Evolutionary conservation across 768 basidiomycete species (phyloP).

Genomic region (Coprinopsis marcescibilis): DNA sequence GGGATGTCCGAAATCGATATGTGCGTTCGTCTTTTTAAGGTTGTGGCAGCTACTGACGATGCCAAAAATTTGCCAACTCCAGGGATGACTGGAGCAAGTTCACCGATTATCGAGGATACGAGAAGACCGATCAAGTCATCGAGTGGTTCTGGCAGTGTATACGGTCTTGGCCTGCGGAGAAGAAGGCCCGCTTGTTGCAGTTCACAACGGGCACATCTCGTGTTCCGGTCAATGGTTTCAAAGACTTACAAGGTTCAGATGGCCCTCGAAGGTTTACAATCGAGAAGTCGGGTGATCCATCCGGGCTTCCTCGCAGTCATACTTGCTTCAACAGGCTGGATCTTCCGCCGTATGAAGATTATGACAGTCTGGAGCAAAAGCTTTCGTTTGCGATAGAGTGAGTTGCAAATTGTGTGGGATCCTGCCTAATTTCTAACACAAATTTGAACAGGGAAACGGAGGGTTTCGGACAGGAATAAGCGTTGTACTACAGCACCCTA

Average conservation of each 20-base stretch:
- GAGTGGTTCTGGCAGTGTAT: constrained; percentile 97
- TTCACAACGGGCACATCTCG: constrained; percentile 87
- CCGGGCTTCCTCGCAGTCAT: constrained; percentile 82
- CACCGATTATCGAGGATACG: constrained; percentile 87
- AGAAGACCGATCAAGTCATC: constrained; percentile 82
- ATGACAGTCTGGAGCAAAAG: constrained; percentile 82
- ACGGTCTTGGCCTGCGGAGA: constrained; percentile 84
- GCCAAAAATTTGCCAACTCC: too few species aligned
- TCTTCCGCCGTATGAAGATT: constrained; percentile 84
- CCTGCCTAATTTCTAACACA: constrained; percentile 4
- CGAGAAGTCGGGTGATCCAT: constrained; percentile 89
- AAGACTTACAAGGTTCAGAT: constrained; percentile 90
- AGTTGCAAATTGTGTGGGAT: constrained; percentile 21
- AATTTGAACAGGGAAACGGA: constrained; percentile 61
- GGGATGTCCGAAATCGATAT: constrained; percentile 93
- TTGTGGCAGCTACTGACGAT: constrained; percentile 4
- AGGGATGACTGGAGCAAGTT: constrained; percentile 92
- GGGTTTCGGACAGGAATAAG: constrained; percentile 63
- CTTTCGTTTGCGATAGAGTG: constrained; percentile 80
- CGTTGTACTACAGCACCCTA: not conserved
- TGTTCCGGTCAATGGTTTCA: constrained; percentile 89
- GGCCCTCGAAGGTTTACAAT: constrained; percentile 92
- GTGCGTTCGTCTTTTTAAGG: constrained; percentile 29
- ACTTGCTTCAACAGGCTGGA: constrained; percentile 93
- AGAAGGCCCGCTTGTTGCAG: constrained; percentile 80